Percentiles rank a stretch among this genome's conserved stretches.
Evolutionary conservation across 768 basidiomycete genomes (phyloP).

Genomic region (Ramaria sp.): DNA sequence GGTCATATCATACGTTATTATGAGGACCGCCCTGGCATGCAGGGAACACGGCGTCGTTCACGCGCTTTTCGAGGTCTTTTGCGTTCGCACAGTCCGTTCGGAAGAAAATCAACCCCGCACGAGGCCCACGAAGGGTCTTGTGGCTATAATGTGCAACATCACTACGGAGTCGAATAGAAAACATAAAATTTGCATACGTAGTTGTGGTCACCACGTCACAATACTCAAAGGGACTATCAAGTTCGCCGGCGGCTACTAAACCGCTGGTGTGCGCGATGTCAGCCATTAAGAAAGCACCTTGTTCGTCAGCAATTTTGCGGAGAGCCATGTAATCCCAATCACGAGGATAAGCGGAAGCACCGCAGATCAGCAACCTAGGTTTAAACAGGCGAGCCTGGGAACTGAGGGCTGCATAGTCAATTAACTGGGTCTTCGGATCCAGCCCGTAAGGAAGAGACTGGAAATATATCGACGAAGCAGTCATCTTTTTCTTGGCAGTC

Average conservation of each 20-base stretch:
- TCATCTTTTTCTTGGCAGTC: conserved; percentile 99
- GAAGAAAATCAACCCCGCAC: conserved; percentile 98
- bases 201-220: conserved; percentile 98
- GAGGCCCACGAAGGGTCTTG: conserved; percentile 97
- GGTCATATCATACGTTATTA: conserved; percentile 66
- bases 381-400: conserved; percentile 92
- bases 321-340: conserved; percentile 93
- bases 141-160: conserved; percentile 41
- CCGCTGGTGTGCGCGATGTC: conserved; percentile 98
- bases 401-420: conserved; percentile 77
- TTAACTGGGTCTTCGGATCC: conserved; percentile 69
- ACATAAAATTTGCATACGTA: conserved; percentile 44
- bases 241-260: conserved; percentile 83
- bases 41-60: conserved; percentile 98
- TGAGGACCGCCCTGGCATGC: conserved; percentile 99
- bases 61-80: conserved; percentile 87
- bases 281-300: conserved; percentile 88
- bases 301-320: conserved; percentile 70
- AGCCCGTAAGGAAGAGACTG: conserved; percentile 93
- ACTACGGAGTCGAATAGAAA: not conserved
- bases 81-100: conserved; percentile 76
- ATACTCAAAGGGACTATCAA: conserved; percentile 86
- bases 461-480: conserved; percentile 99
- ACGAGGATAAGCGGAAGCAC: conserved; percentile 96
- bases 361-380: conserved; percentile 90